A percentile compares a stretch with the other conserved stretches of the same genome.
phyloP scores from a whole-genome alignment of 2,329 filamentous ascomycete species.

The Colletotrichum theobromicola region DNA sequence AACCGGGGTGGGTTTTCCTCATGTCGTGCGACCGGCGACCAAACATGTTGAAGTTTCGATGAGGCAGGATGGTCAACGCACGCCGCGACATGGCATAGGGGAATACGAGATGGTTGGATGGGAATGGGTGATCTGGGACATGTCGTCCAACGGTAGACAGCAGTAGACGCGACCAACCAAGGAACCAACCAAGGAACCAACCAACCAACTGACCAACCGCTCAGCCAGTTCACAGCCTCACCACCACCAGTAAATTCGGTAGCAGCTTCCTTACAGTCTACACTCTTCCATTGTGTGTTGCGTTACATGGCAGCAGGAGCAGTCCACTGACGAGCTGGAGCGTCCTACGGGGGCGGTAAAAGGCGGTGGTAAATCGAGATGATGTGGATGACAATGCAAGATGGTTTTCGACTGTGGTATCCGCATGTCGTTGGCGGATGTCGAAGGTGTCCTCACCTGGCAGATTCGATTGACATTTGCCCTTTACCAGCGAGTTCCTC shows the following conservation, averaged over 20 bases:
- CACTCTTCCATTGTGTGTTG: not conserved
- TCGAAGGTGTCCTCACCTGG: not conserved
- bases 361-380: not conserved
- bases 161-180: not conserved
- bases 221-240: not conserved
- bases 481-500: not conserved
- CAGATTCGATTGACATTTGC: not conserved
- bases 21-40: constrained; percentile 7
- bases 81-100: not conserved
- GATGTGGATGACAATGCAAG: not conserved
- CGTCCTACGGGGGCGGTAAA: not conserved
- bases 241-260: not conserved
- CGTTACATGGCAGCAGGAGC: not conserved
- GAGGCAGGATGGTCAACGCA: constrained; percentile 1
- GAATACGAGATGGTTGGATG: constrained; percentile 2
- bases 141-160: not conserved
- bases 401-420: not conserved
- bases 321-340: not conserved
- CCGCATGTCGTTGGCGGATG: not conserved
- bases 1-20: not conserved
- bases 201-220: not conserved
- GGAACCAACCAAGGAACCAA: not conserved
- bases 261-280: not conserved
- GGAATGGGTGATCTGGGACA: not conserved
- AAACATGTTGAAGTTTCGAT: constrained; percentile 17